These are phyloP conservation scores for Neckera pumila DNA, from an alignment of 225 moss, liverwort and hornwort species.

Conservation along the genomic window DNA sequence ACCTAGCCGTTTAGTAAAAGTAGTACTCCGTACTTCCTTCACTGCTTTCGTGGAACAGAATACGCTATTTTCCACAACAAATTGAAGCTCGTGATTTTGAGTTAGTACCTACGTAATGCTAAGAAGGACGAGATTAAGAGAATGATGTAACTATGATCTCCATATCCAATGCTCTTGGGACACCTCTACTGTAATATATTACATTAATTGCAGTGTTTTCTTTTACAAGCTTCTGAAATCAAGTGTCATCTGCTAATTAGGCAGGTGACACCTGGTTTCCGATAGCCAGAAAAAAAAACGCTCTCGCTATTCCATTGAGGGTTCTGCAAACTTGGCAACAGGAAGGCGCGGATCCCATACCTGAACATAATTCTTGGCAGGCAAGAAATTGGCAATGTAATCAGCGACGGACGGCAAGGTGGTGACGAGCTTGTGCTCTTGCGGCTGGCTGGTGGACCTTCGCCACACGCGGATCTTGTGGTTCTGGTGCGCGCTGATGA, in stretches of 20 bases:
- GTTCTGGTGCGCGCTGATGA: slow-evolving; percentile 83
- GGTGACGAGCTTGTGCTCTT: slow-evolving; percentile 39
- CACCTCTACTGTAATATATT: background rate
- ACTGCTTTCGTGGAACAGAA: too few species aligned
- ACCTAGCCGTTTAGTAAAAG: background rate
- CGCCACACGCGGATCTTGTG: slow-evolving; percentile 76
- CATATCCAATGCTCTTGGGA: background rate
- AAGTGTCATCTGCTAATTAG: background rate
- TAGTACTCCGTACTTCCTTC: background rate
- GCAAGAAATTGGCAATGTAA: slow-evolving; percentile 52
- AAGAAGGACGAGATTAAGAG: background rate
- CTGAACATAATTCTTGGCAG: slow-evolving; percentile 66
- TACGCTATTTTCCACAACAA: background rate
- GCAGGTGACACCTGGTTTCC: background rate
- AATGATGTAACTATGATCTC: too few species aligned
- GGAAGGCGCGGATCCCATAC: background rate
- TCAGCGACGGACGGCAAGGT: slow-evolving; percentile 69
- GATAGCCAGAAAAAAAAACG: background rate
- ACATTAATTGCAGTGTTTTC: background rate
- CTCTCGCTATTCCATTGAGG: background rate
- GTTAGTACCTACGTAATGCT: too few species aligned
- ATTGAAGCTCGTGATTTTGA: background rate
- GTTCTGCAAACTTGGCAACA: background rate
- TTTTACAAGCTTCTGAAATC: background rate
- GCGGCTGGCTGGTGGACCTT: background rate